A percentile compares a stretch with the other conserved stretches of the same genome.
Conservation (phyloP, 352 stramenopile genomes). For the Phytophthora litchii region DNA sequence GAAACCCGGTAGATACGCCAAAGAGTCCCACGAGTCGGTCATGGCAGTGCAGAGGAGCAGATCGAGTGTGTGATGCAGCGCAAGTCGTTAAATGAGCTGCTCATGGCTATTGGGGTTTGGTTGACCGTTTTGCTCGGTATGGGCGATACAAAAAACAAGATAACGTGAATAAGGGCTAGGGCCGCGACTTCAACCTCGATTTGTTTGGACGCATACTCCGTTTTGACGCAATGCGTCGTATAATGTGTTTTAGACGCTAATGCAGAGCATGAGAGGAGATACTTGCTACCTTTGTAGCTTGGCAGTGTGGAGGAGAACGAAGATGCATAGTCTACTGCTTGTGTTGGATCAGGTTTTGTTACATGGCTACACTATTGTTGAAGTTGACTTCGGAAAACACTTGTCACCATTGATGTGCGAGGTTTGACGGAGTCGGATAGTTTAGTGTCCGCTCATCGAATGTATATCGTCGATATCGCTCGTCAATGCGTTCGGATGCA, state of each 20-base stretch:
- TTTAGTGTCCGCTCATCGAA: constrained; percentile 36
- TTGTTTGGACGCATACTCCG: constrained; percentile 12
- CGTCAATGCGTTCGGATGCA: constrained; percentile 10
- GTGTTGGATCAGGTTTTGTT: no score
- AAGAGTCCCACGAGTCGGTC: constrained; percentile 52
- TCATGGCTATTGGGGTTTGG: no score
- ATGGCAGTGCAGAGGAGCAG: constrained; percentile 2
- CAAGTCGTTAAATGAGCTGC: constrained; percentile 27
- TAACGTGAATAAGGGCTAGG: neutral
- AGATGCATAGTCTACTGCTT: no score
- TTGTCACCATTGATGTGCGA: constrained; percentile 17
- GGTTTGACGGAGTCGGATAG: constrained; percentile 9
- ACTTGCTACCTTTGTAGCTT: no score
- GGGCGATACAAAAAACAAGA: constrained; percentile 1
- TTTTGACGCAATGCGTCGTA: constrained; percentile 3
- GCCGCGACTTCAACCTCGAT: constrained; percentile 12
- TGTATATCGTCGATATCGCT: constrained; percentile 39
- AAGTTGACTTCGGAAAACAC: neutral
- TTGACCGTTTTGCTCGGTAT: no score
- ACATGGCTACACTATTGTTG: constrained; percentile 6
- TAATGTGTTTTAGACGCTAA: constrained; percentile 4
- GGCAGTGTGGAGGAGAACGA: no score
- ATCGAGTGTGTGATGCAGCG: neutral
- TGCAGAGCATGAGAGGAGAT: no score
- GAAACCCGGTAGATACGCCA: constrained; percentile 92